Base-by-base conservation (phyloP, 106 monocot species). In the Alisma plantagoaquatica region DNA sequence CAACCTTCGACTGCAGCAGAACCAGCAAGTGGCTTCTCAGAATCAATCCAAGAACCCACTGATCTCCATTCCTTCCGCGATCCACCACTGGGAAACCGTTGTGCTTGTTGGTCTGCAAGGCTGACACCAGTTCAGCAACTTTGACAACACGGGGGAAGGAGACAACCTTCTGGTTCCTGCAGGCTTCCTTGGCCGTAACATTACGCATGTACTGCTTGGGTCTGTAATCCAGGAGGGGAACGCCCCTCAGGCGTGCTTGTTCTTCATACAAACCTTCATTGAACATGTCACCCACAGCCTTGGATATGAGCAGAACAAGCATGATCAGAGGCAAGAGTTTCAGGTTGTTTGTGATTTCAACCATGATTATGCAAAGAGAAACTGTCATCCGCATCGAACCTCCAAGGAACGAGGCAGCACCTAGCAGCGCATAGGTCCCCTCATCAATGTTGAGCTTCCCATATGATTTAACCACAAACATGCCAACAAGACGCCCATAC, bases 341-440 rank as follows among this genome's bases (percentile, higher is more conserved):
- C 74, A 96, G 70, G 59, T 96, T 96, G 60, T 96, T 96, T 54
- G 96, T 96, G 59, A 96, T 96, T 58, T 96, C 96, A 51, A 96
- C 96, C 96, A 96, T 96, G 44, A 96, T 96, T 18, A 96, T 89
- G 76, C 96, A 96, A 33, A 96, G 76, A 41, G 96, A 96, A 68
- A 96, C 96, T 9, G 96, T 96, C 96, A 96, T 96, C 74, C 96
- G 64, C 89, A 96, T 96, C 49, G 96, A 96, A 60, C 96, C 96
- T 54, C 96, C 96, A 62, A 96, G 84, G 72, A 96, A 96, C 49
- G 96, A 89, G 52, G 96, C 96, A 75, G 96, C 96, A 71, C 96
- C 96, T 62, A 96, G 96, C 11, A 96, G 69, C 49, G 96, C 96
- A 79, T 96, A 96, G 89, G 96, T 96, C 64, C 96, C 96, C 71